These are phyloP conservation scores for Setomelanomma holmii DNA, from an alignment of 2,329 filamentous ascomycete genomes.

Conservation along the genomic window DNA sequence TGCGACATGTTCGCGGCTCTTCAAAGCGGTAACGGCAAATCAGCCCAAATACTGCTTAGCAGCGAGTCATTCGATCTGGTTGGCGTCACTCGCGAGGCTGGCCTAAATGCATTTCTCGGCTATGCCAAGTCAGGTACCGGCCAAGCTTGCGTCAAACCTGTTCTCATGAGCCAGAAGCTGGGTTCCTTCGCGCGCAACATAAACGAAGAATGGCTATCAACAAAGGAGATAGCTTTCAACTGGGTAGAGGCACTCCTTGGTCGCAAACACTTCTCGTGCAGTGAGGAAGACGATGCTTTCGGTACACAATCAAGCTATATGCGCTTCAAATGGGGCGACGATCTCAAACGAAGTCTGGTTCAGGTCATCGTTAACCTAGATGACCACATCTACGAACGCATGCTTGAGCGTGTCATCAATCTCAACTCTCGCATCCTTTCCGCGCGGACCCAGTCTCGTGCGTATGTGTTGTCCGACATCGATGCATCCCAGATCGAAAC, in stretches of 20 bases:
- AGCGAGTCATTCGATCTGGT: slow-evolving; percentile 59
- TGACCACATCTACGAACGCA: slow-evolving; percentile 57
- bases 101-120: slow-evolving; percentile 63
- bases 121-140: slow-evolving; percentile 58
- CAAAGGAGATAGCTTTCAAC: slow-evolving; percentile 60
- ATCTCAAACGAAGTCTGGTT: slow-evolving; percentile 62
- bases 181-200: slow-evolving; percentile 51
- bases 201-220: slow-evolving; percentile 57
- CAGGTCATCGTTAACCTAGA: slow-evolving; percentile 63
- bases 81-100: slow-evolving; percentile 58
- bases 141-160: slow-evolving; percentile 48
- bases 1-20: slow-evolving; percentile 52
- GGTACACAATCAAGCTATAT: slow-evolving; percentile 57
- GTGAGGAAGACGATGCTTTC: slow-evolving; percentile 9
- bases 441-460: slow-evolving; percentile 16
- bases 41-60: slow-evolving; percentile 57
- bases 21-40: slow-evolving; percentile 46
- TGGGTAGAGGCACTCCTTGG: slow-evolving; percentile 63
- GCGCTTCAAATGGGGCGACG: slow-evolving; percentile 61
- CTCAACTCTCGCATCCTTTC: slow-evolving; percentile 40
- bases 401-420: slow-evolving; percentile 44
- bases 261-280: slow-evolving; percentile 42
- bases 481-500: slow-evolving; percentile 58
- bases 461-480: slow-evolving; percentile 30
- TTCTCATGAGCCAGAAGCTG: slow-evolving; percentile 51